phyloP scores from a whole-genome alignment of 306 rosid genomes.

The Gleditsia sinensis region DNA sequence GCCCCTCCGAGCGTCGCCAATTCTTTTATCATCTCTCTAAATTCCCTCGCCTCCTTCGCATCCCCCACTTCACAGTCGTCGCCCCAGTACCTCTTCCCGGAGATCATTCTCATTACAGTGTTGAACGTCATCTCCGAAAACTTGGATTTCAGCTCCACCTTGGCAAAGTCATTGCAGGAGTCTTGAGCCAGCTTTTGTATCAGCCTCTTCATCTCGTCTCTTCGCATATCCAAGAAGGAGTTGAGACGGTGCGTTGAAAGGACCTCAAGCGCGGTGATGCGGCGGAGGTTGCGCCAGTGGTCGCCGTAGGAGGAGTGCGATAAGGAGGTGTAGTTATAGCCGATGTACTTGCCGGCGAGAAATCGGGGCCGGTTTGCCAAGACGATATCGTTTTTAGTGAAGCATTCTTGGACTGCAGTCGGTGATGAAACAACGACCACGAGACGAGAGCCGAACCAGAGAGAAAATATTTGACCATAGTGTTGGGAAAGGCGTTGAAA shows the following conservation, averaged over 20 bases:
- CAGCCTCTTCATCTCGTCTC: conserved; percentile 43
- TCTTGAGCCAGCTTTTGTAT: conserved; percentile 29
- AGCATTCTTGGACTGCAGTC: conserved; percentile 49
- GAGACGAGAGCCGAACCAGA: conserved; percentile 37
- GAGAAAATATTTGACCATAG: conserved; percentile 43
- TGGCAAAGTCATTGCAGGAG: conserved; percentile 8
- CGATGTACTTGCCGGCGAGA: conserved; percentile 34
- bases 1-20: conserved; percentile 12
- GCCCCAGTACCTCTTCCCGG: conserved; percentile 59
- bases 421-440: conserved; percentile 50
- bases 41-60: conserved; percentile 40
- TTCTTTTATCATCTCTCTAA: conserved; percentile 36
- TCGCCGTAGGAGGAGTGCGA: conserved; percentile 45
- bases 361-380: conserved; percentile 57
- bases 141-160: conserved; percentile 42
- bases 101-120: conserved; percentile 56
- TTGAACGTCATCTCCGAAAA: conserved; percentile 50
- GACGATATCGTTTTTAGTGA: conserved; percentile 57
- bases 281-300: conserved; percentile 77
- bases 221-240: conserved; percentile 34
- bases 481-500: conserved; percentile 40
- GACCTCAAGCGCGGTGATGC: conserved; percentile 46
- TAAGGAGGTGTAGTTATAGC: conserved; percentile 52
- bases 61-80: conserved; percentile 37
- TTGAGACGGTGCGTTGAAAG: conserved; percentile 48